phyloP scores from a whole-genome alignment of 768 basidiomycete genomes.

The Suillus decipiens region DNA sequence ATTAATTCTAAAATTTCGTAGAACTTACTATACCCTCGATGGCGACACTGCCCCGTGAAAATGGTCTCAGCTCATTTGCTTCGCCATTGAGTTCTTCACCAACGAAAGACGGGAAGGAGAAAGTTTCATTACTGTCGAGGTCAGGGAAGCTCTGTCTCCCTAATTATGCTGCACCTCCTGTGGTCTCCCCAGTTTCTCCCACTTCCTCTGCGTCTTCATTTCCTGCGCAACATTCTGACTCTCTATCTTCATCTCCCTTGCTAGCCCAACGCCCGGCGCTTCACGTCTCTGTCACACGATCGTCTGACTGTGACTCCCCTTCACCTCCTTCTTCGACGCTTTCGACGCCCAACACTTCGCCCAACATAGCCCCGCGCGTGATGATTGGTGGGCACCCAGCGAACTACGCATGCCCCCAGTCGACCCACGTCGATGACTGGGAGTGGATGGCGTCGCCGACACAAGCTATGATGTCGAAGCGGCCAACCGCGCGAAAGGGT shows the following conservation, averaged over 20 bases:
- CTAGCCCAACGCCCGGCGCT: not conserved
- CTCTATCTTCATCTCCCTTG: conserved; percentile 2
- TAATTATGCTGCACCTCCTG: conserved; percentile 36
- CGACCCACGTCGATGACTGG: conserved; percentile 21
- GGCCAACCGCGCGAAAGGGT: conserved; percentile 9
- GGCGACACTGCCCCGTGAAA: conserved; percentile 16
- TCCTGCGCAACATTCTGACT: not conserved
- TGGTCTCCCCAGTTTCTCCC: conserved; percentile 3
- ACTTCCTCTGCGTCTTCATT: conserved; percentile 5
- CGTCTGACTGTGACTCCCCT: conserved; percentile 17
- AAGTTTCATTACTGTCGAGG: not conserved
- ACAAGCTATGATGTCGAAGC: conserved; percentile 5
- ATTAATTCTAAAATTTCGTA: conserved; percentile 6
- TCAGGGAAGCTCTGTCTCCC: conserved; percentile 30
- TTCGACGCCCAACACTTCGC: conserved; percentile 26
- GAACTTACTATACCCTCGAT: conserved; percentile 10
- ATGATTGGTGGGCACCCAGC: conserved; percentile 31
- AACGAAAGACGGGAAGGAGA: not conserved
- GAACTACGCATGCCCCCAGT: conserved; percentile 6
- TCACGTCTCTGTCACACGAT: not conserved
- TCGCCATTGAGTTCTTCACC: conserved; percentile 2
- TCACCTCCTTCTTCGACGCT: conserved; percentile 31
- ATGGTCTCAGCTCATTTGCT: conserved; percentile 13
- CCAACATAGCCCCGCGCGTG: conserved; percentile 21
- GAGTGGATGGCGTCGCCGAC: conserved; percentile 21